These are phyloP conservation scores for Solanum sitiens DNA, from an alignment of 257 asterid genomes.

Conservation along the genomic window DNA sequence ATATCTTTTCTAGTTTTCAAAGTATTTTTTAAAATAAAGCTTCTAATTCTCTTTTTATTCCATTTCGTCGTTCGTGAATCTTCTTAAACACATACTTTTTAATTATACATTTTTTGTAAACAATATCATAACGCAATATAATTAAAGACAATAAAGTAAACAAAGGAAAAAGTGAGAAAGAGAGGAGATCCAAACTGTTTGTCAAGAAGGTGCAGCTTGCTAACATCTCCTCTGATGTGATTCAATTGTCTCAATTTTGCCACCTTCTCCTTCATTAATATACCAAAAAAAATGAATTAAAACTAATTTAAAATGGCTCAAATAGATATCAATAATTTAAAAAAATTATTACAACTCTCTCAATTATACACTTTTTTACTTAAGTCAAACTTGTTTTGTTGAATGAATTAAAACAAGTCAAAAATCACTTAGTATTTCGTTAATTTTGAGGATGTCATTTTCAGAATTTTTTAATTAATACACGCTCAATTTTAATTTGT, in stretches of 20 bases:
- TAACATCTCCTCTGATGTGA: conserved; percentile 32
- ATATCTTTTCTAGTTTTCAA: background rate
- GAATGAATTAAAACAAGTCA: background rate
- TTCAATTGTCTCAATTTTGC: conserved; percentile 28
- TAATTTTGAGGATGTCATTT: background rate
- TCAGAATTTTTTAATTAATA: background rate
- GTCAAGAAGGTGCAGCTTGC: conserved; percentile 38
- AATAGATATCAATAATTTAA: background rate
- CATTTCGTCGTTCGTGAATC: background rate
- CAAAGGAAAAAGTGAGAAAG: background rate
- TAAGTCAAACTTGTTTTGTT: background rate
- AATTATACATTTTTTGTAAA: background rate
- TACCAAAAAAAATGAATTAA: background rate
- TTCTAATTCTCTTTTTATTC: background rate
- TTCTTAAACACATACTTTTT: background rate
- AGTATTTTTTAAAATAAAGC: background rate
- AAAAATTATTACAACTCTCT: background rate
- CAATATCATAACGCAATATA: background rate
- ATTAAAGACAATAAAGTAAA: background rate
- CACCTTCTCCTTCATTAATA: conserved; percentile 32
- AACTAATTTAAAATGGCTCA: background rate
- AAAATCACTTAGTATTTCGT: background rate
- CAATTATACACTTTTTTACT: background rate
- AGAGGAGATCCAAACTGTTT: conserved; percentile 26
- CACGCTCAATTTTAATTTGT: background rate